These are phyloP conservation scores for Monosporozyma solicola DNA, from an alignment of 805 yeast genomes.

Conservation along the genomic window DNA sequence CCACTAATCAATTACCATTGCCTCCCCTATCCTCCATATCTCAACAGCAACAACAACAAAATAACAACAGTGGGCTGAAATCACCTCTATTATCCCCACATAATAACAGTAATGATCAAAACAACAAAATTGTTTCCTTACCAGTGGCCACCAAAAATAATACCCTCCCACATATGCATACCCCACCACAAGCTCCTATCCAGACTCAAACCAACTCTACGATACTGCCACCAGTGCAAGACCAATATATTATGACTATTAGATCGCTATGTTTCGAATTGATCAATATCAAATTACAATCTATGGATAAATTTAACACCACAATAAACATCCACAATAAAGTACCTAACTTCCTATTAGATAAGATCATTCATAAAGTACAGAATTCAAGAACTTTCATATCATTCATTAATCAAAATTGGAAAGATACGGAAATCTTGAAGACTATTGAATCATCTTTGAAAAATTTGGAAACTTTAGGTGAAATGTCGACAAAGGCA, in stretches of 20 bases:
- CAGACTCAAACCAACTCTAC: not conserved
- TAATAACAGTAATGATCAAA: not conserved
- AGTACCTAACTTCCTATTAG: constrained; percentile 20
- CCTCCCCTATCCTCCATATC: not conserved
- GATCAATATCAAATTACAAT: constrained; percentile 2
- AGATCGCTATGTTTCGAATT: not conserved
- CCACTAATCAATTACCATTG: not conserved
- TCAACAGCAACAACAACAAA: not conserved
- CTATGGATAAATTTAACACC: not conserved
- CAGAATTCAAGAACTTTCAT: constrained; percentile 58
- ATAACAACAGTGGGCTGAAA: not conserved
- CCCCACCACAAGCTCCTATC: not conserved
- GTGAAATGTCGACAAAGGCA: constrained; percentile 45
- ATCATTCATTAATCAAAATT: constrained; percentile 19
- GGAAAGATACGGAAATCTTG: constrained; percentile 25
- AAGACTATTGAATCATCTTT: constrained; percentile 12
- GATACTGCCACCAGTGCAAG: not conserved
- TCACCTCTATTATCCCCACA: constrained; percentile 1
- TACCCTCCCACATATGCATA: not conserved
- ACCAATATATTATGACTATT: not conserved
- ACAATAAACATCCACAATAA: not conserved
- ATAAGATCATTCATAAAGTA: constrained; percentile 38
- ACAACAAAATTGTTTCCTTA: not conserved
- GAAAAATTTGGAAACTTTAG: constrained; percentile 48
- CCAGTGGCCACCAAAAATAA: not conserved